Base-by-base conservation (phyloP, 164 flowering plant species). In the Tinospora cordifolia region DNA sequence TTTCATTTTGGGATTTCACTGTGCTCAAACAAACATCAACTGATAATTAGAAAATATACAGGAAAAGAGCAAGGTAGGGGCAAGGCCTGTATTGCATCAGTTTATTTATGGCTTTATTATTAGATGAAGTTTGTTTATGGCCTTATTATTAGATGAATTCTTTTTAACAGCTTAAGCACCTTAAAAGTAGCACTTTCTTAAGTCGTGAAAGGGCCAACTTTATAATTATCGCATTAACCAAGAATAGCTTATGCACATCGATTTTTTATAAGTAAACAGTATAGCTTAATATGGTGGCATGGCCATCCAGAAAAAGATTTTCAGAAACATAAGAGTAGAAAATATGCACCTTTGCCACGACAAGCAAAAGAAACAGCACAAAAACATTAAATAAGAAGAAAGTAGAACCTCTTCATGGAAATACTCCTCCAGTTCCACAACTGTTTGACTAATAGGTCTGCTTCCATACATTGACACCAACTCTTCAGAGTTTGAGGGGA, bases 381-480 rank as follows among this genome's bases (percentile, higher is more conserved):
- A 46, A 24, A 46, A 49, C 44, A 39, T 8, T 2, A 66, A 46
- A 38, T 26, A 41, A 34, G 9, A 75, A 57, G 63, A 46, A 69
- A 54, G 59, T 26, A 66, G 38, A 79, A 95, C 99, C 97, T 95
- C 97, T 76, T 87, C 86, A 68, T 91, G 92, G 82, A 92, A 92
- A 11, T 84, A 92, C 71, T 92, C 93, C 79, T 95, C 98, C 24
- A 92, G 79, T 69, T 90, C 97, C 75, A 81, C 90, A 30, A 92
- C 85, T 39, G 71, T 75, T 83, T 87, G 77, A 71, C 78, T 85
- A 63, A 63, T 82, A 71, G 85, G 76, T 68, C 77, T 79, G 72
- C 83, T 84, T 75, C 99, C 97, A 83, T 95, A 92, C 54, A 95
- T 92, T 21, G 97, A 91, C 70, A 86, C 86, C 74, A 92, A 72